Evolutionary conservation across 108 stramenopile genomes (phyloP), one percentile per base, ranked within the genome.

Genomic region (Bacterosira constricta): DNA sequence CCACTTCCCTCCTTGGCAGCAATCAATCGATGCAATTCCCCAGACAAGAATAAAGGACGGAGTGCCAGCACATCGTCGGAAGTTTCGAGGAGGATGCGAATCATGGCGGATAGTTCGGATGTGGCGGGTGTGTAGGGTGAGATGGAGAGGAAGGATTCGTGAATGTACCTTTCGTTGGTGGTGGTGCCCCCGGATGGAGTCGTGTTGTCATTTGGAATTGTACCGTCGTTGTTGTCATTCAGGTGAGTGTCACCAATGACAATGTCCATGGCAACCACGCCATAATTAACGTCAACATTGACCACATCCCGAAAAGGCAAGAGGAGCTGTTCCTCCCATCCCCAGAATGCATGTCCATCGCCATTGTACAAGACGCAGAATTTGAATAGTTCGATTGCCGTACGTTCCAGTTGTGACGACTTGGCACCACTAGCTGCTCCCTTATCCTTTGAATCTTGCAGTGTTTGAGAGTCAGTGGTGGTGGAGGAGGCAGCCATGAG

Each of bases 341-440:
- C 17, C 67, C 37, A 53, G 38, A 75, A 79, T 49, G 66, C 78
- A 38, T 74, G 67, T 20, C 78, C 78, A 37, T 79, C 73, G 26
- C 65, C 73, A 46, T 75, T 74, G 68, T 79, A 75, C 2, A 79
- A 60, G 12, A 79, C 60, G 20, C 78, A 79, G 39, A 49, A 74
- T 38, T 79, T 79, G 66, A 73, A 79, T n/a, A 79, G 59, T 31
- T 79, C 73, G 13, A 47, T 78, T 23, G 77, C 77, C 27, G 69
- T 23, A 15, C 57, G 69, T 32, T 71, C 58, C 13, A 78, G 25
- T 66, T 65, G 55, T 38, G 29, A 20, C 15, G 63, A 64, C 30
- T 31, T 32, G 31, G 2, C 7, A 44, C 5, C 12, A 21, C 6
- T 6, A 6, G 37, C 12, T 11, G 54, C 4, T 15, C 13, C 18